phyloP scores from a whole-genome alignment of 176 grass and related monocot genomes.

The Oryza coarctata region DNA sequence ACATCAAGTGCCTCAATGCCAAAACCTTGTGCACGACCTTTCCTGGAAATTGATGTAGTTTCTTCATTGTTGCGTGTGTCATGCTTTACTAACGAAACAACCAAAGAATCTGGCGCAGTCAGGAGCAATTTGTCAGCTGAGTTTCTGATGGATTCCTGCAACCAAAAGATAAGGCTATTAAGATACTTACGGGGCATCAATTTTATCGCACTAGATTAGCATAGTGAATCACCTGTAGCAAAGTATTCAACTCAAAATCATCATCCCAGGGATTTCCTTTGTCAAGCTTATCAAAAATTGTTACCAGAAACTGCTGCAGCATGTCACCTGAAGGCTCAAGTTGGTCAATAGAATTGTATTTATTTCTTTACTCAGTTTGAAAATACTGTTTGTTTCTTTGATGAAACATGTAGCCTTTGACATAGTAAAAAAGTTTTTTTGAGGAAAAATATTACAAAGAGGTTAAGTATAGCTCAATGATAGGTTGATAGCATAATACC shows the following conservation, averaged over 20 bases:
- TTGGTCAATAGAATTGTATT: constrained; percentile 28
- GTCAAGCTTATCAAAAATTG: constrained; percentile 85
- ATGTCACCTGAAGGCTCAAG: constrained; percentile 73
- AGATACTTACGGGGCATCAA: constrained; percentile 27
- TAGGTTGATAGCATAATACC: constrained; percentile 45
- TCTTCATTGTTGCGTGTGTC: constrained; percentile 42
- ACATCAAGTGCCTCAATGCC: constrained; percentile 88
- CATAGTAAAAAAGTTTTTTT: neutral
- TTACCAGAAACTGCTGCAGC: constrained; percentile 90
- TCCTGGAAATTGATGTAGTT: constrained; percentile 49
- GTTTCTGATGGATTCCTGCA: constrained; percentile 94
- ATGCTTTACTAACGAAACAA: constrained; percentile 64
- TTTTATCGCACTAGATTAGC: constrained; percentile 15
- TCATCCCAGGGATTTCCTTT: constrained; percentile 91
- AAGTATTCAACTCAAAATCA: constrained; percentile 94
- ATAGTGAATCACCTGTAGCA: constrained; percentile 72
- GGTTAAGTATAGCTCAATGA: neutral
- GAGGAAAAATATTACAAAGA: neutral
- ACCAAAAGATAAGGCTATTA: constrained; percentile 9
- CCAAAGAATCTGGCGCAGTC: constrained; percentile 79
- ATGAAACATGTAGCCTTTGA: neutral
- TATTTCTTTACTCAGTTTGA: neutral
- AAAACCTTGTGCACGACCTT: constrained; percentile 60
- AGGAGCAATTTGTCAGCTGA: constrained; percentile 82
- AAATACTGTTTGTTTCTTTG: neutral